These are phyloP conservation scores for Aspergillus calidoustus DNA, from an alignment of 2,329 filamentous ascomycete species.

Conservation along the genomic window DNA sequence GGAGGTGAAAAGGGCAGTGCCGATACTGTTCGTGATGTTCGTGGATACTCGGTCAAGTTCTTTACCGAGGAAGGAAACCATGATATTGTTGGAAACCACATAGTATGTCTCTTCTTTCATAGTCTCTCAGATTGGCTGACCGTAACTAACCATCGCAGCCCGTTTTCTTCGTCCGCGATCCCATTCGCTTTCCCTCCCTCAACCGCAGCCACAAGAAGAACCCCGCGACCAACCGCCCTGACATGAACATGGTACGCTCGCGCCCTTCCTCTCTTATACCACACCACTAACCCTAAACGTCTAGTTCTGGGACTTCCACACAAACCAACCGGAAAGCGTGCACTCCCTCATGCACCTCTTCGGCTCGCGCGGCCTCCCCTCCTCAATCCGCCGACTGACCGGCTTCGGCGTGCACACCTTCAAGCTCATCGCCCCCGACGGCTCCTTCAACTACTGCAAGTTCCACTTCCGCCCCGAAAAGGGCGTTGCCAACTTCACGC, in stretches of 20 bases:
- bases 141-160: conserved; percentile 21
- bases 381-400: conserved; percentile 54
- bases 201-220: conserved; percentile 14
- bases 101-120: too few relatives aligned
- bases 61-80: conserved; percentile 80
- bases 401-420: conserved; percentile 51
- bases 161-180: conserved; percentile 49
- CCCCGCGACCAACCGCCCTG: conserved; percentile 1
- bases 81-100: conserved; percentile 51
- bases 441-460: conserved; percentile 63
- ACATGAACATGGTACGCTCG: conserved; percentile 12
- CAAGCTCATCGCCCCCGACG: conserved; percentile 43
- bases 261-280: too few relatives aligned
- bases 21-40: conserved; percentile 79
- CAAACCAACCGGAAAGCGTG: conserved; percentile 61
- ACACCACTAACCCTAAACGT: neutral
- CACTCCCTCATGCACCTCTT: conserved; percentile 67
- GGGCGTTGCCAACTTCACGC: conserved; percentile 56
- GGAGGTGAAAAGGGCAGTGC: conserved; percentile 64
- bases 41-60: conserved; percentile 77
- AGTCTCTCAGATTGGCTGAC: too few relatives aligned
- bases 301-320: conserved; percentile 65
- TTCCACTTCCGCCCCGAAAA: conserved; percentile 64
- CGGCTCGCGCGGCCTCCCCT: conserved; percentile 60
- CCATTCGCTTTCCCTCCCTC: conserved; percentile 43